Conservation (phyloP, 257 asterid genomes). For the Leonotis leonurus region DNA sequence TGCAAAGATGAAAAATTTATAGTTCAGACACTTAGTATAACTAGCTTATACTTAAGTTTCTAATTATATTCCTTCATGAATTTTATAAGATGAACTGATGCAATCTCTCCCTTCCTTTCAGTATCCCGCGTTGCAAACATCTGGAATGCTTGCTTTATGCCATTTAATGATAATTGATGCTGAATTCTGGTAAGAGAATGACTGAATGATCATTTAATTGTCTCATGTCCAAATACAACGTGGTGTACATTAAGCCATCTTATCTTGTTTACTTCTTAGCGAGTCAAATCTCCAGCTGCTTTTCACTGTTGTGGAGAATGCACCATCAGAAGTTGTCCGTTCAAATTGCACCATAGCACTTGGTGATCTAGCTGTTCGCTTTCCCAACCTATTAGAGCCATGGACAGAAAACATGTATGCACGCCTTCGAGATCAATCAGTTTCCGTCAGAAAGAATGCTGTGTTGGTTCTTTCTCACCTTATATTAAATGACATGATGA, state of each 20-base stretch:
- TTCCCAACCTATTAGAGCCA: conserved; percentile 92
- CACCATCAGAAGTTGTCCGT: conserved; percentile 86
- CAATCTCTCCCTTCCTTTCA: conserved; percentile 30
- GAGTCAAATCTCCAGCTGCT: conserved; percentile 91
- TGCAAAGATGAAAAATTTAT: no score
- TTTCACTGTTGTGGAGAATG: conserved; percentile 95
- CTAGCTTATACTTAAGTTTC: conserved; percentile 4
- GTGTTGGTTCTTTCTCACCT: conserved; percentile 97
- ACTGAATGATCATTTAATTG: neutral
- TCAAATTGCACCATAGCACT: conserved; percentile 96
- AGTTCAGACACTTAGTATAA: no score
- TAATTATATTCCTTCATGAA: neutral
- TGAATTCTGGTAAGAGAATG: conserved; percentile 63
- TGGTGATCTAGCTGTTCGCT: conserved; percentile 95
- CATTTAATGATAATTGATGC: conserved; percentile 88
- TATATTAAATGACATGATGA: conserved; percentile 95
- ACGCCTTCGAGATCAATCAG: conserved; percentile 79
- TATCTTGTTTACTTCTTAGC: conserved; percentile 31
- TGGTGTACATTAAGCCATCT: conserved; percentile 5
- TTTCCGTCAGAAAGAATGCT: conserved; percentile 77
- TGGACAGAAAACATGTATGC: conserved; percentile 98
- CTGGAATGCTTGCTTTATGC: conserved; percentile 95
- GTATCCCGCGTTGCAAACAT: conserved; percentile 82
- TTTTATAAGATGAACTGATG: conserved; percentile 20
- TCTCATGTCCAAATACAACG: neutral